A percentile compares a stretch with the other conserved stretches of the same genome.
Evolutionary conservation across 139 green algal species (phyloP).

Genomic region (Ettlia oleoabundans): DNA sequence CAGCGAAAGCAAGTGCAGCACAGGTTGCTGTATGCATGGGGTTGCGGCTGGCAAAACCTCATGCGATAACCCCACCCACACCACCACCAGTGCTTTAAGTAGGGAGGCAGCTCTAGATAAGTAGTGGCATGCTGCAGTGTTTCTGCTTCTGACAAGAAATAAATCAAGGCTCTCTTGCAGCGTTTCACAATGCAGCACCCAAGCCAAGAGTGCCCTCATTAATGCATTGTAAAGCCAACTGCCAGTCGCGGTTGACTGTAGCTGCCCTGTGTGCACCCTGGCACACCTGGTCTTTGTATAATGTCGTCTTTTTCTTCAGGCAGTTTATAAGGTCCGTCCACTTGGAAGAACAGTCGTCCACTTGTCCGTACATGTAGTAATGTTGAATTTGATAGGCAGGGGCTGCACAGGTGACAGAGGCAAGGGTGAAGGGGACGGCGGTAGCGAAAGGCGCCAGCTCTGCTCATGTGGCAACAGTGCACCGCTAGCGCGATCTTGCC

Average conservation of each 20-base stretch:
- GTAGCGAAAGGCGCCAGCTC: no score
- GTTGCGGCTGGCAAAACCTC: neutral
- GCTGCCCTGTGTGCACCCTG: no score
- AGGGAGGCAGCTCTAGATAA: neutral
- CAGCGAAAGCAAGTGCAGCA: neutral
- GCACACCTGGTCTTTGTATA: slow-evolving; percentile 40
- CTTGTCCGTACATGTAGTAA: slow-evolving; percentile 56
- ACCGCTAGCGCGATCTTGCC: neutral
- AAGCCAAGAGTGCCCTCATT: no score
- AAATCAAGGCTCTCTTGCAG: no score
- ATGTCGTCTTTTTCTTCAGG: slow-evolving; percentile 56
- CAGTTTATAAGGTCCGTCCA: slow-evolving; percentile 58
- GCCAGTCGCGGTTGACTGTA: no score
- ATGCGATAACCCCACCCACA: neutral
- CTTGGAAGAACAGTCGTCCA: slow-evolving; percentile 58
- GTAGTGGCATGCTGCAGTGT: no score
- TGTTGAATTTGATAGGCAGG: slow-evolving; percentile 60
- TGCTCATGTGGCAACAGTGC: no score
- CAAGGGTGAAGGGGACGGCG: neutral
- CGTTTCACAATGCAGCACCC: no score
- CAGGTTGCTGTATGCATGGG: neutral
- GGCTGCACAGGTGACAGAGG: slow-evolving; percentile 38
- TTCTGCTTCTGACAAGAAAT: no score
- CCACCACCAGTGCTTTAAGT: neutral
- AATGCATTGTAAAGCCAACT: no score